Base-by-base conservation (phyloP, 192 early-diverging fungal genomes). In the Chytriomyces sp. region DNA sequence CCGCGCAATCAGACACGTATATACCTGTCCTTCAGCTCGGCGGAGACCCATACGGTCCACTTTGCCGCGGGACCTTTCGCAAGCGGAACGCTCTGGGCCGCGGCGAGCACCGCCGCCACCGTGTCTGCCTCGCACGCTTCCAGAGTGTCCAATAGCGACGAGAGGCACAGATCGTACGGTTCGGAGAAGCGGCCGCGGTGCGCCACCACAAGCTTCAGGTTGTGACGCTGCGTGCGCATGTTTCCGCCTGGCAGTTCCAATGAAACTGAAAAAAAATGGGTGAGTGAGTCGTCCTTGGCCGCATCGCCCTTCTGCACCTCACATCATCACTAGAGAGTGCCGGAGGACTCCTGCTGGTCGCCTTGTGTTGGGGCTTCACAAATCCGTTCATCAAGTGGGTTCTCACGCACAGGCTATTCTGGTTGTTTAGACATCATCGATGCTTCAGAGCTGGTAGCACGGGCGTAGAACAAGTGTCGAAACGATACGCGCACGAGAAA, bases 351-450 rank as follows among this genome's bases (percentile, higher is more conserved):
- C n/a, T 86, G 0, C 55, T 83, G 76, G 93, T 94, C 14, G 92
- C 93, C 0, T 65, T 94, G 17, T 96, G 92, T 73, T 99, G 96
- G 96, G 96, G 96, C 17, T 90, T 90, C 63, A 97, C 96, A 5
- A 99, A 99, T 72, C 95, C 95, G 1, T 95, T 99, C 73, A 94
- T 99, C 71, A 96, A 96, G 79, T 55, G 26, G 10, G 40, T 52
- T 22, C 10, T 0, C 28, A n/a, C n/a, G n/a, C n/a, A n/a, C n/a
- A n/a, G n/a, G n/a, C n/a, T n/a, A n/a, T n/a, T n/a, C n/a, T n/a
- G n/a, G n/a, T n/a, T n/a, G n/a, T n/a, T n/a, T n/a, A n/a, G n/a
- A n/a, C n/a, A n/a, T n/a, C n/a, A n/a, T n/a, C n/a, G n/a, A n/a
- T n/a, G n/a, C n/a, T n/a, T n/a, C n/a, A 65, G 64, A 19, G 80